Base-by-base conservation (phyloP, 495 filamentous ascomycete genomes). In the Aspergillus carlsbadensis region DNA sequence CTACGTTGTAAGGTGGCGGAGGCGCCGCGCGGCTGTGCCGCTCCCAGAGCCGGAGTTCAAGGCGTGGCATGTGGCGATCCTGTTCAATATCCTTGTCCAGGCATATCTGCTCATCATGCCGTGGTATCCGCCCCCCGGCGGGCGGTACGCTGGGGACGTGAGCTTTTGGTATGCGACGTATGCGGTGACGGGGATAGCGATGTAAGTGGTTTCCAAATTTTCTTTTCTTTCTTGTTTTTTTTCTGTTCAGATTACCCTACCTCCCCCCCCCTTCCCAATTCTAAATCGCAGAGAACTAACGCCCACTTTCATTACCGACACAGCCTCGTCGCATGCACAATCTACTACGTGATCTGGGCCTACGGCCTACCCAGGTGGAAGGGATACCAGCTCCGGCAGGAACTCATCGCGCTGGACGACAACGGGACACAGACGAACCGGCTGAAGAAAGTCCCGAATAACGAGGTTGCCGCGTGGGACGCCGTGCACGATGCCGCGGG, bases 151-250 rank as follows among this genome's bases (percentile, higher is more conserved):
- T 0, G 84, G 84, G 0, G 78, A 83, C 53, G 82, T 87, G 2
- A 84, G 78, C 43, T 87, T 88, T 58, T 87, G 83, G 83, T 87
- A 87, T 56, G 84, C 74, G 5, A 86, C 84, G 7, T 86, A 87
- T 57, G 70, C 73, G 21, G 82, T 80, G 2, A 72, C 74, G 8
- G 81, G 82, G 1, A 69, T 86, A 41, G 80, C 65, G 21, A 74
- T 83, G 79, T 84, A 62, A 75, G 80, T 48, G 2, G 2, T 45
- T 10, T 26, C n/a, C n/a, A n/a, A n/a, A n/a, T n/a, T n/a, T n/a
- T n/a, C n/a, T n/a, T n/a, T 17, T 39, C 15, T 39, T 10, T 10
- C 13, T 39, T 29, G 3, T 29, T 3, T 29, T 29, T 29, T 8
- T 29, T 29, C 26, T 8, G 4, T 8, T 29, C 4, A 29, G 8